Evolutionary conservation across 306 rosid species (phyloP), one percentile per base, ranked within the genome.

Genomic region (Vigna unguiculata): DNA sequence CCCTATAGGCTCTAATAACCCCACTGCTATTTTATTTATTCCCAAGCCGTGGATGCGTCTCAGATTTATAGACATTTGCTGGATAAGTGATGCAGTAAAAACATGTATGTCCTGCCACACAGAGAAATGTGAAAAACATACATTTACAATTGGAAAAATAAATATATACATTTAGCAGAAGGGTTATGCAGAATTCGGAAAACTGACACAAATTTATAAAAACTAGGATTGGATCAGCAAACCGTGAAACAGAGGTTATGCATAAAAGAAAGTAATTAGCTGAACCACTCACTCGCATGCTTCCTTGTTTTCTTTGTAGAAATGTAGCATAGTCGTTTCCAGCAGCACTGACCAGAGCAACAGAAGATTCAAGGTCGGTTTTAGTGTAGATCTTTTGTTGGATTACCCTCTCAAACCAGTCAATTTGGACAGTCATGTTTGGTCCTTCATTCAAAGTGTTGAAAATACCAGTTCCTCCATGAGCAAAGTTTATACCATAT

Each of bases 1-100:
- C 2, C 96, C 96, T 40, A 86, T 2, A 3, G 96, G 93, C 43
- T 51, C 74, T 52, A 90, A 8, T 57, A 84, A 52, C 36, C 81
- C 79, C 12, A 90, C 84, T 6, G 83, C 85, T 68, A 84, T 21
- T 72, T 84, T 84, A 21, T 43, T 55, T 72, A 77, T 24, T 20
- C 87, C 87, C 22, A 88, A 60, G n/a, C 41, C 76, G 16, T 70
- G 81, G 4, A 90, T 83, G 9, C 88, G 75, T 82, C 41, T 67
- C 6, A 90, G n/a, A 71, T 87, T 71, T 57, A 7, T 7, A 2
- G 38, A 58, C 19, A 82, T 21, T 78, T 88, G 93, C 19, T 77
- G 62, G 2, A 87, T 60, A 36, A 88, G 74, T n/a, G 75, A 61
- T 53, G 24, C 3, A 22, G 73, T 61, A 60, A 83, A 78, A 1